Evolutionary conservation across 2,329 filamentous ascomycete species (phyloP).

Genomic region (Macrophomina phaseolina): DNA sequence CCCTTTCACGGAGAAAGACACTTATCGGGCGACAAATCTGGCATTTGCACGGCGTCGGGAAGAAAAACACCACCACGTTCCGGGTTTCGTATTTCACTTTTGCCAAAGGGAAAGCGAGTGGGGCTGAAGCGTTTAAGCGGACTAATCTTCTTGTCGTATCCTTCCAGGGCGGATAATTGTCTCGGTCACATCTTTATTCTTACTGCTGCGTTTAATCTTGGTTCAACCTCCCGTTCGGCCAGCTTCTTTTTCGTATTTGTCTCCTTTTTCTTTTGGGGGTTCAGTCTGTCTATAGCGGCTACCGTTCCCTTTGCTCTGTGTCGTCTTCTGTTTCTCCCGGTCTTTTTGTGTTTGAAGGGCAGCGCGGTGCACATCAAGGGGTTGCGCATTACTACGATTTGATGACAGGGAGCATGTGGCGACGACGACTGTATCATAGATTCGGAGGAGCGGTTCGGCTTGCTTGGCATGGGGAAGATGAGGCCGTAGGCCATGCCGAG

Average conservation of each 20-base stretch:
- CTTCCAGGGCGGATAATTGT: background rate
- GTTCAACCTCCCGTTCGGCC: background rate
- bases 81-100: background rate
- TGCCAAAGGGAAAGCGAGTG: background rate
- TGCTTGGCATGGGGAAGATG: constrained; percentile 9
- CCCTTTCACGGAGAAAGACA: background rate
- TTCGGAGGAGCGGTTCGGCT: background rate
- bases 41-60: constrained; percentile 22
- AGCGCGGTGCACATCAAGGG: constrained; percentile 6
- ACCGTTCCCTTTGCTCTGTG: too few relatives aligned
- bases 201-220: constrained; percentile 1
- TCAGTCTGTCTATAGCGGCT: too few relatives aligned
- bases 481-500: background rate
- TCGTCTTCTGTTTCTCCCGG: too few relatives aligned
- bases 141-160: constrained; percentile 3
- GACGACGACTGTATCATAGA: constrained; percentile 12
- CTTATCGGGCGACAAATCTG: background rate
- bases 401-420: constrained; percentile 1
- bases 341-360: background rate
- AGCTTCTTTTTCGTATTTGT: background rate
- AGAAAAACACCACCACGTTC: background rate
- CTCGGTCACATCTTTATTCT: background rate
- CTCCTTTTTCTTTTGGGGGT: background rate
- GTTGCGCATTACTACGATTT: background rate
- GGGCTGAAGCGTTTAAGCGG: constrained; percentile 8